Base-by-base conservation (phyloP, 2,329 filamentous ascomycete genomes). In the Colletotrichum truncatum region DNA sequence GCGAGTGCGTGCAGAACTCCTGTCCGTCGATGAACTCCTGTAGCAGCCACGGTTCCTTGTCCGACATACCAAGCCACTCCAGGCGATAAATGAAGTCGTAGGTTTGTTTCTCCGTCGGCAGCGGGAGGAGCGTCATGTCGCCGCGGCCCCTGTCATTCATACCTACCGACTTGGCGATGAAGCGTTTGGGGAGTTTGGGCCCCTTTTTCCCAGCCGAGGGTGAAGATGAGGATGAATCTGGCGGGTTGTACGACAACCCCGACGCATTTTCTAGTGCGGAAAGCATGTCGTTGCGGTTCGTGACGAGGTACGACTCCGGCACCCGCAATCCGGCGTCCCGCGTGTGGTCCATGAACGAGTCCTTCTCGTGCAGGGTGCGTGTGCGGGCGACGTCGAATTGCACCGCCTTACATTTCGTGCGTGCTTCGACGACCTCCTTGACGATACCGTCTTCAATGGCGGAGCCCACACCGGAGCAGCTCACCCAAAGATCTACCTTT, bases 1-100 rank as follows among this genome's bases (percentile, higher is more conserved):
- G 80, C 0, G 90, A 79, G 69, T 94, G 91, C 0, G 91, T 93
- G 75, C 89, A 92, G 73, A 89, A 93, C 73, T 93, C 91, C 0
- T 82, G 80, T 0, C 84, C 81, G 0, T 71, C 63, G 67, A 92
- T 86, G 73, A 85, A 92, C 72, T 93, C 87, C 72, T 94, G 91
- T 23, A 93, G 73, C 64, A 93, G 82, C 84, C 89, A 93, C 0
- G 90, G 86, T 3, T 81, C 79, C 0, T 82, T 73, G 11, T 80
- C 75, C 2, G 86, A 86, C 41, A 91, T 86, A 2, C 71, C 71
- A 6, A 79, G 70, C 74, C 78, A 12, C 1, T 71, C 64, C 11
- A 93, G 80, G 14, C 79, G 76, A 12, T 81, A 80, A 25, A 93
- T 74, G 68, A 89, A 82, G 1, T 76, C 72, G 45, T 81, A 80